Conservation (phyloP, 129 eudicot genomes). For the Silybum marianum region DNA sequence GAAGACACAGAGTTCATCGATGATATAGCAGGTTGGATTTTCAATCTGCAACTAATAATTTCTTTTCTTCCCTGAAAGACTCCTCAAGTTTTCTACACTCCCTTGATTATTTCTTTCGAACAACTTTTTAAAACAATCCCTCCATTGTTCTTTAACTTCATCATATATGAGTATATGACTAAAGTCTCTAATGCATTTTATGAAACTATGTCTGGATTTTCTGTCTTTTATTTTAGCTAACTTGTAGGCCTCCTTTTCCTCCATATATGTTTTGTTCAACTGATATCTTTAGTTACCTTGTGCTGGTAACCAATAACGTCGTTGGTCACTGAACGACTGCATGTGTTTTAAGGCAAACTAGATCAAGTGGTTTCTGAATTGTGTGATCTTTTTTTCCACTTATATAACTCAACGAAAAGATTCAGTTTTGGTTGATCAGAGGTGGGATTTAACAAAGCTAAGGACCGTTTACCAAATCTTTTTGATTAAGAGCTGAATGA, state of each 20-base stretch:
- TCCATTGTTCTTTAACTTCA: too few relatives aligned
- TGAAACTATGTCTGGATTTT: too few relatives aligned
- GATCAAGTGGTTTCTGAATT: neutral
- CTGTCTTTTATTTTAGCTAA: neutral
- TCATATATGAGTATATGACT: too few relatives aligned
- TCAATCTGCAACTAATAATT: too few relatives aligned
- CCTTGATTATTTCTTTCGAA: too few relatives aligned
- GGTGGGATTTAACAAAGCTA: neutral
- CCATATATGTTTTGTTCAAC: neutral
- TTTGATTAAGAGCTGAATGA: neutral
- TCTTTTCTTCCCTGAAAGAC: too few relatives aligned
- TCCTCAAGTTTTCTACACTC: too few relatives aligned
- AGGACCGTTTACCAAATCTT: neutral
- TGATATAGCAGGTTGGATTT: constrained; percentile 21
- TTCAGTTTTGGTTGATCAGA: neutral
- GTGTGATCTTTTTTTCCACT: neutral
- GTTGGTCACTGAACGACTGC: neutral
- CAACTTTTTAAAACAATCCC: too few relatives aligned
- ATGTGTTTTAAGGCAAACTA: neutral
- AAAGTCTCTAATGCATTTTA: too few relatives aligned
- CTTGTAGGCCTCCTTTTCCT: neutral
- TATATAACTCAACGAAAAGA: neutral
- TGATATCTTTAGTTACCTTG: neutral
- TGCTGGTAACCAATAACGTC: neutral
- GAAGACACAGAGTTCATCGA: constrained; percentile 22